A percentile compares a stretch with the other conserved stretches of the same genome.
These are phyloP conservation scores for Calocybe gangraenosa DNA, from an alignment of 768 basidiomycete species.

Conservation along the genomic window DNA sequence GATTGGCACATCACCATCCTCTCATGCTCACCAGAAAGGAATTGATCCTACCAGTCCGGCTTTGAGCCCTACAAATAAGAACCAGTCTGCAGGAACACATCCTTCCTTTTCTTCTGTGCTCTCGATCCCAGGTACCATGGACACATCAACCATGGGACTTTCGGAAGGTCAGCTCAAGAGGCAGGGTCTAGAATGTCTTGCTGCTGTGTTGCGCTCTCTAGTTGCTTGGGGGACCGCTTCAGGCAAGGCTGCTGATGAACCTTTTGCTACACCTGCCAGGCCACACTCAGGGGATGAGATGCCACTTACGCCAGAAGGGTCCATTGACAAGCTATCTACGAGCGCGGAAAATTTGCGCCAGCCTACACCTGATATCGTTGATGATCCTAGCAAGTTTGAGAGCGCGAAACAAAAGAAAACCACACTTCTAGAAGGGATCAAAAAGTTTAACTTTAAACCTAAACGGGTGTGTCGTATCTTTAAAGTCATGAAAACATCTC, in stretches of 20 bases:
- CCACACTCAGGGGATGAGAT: constrained; percentile 52
- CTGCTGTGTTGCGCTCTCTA: constrained; percentile 82
- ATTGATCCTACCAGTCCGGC: constrained; percentile 61
- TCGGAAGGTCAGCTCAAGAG: constrained; percentile 83
- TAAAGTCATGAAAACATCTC: not conserved
- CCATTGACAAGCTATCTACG: constrained; percentile 50
- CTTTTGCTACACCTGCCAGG: constrained; percentile 32
- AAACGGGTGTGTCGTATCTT: constrained; percentile 61
- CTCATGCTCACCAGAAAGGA: constrained; percentile 42
- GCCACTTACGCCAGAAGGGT: constrained; percentile 50
- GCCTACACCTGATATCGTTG: constrained; percentile 73
- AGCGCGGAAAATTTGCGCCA: constrained; percentile 59
- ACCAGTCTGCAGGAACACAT: constrained; percentile 30
- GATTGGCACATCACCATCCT: constrained; percentile 62
- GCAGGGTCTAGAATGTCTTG: constrained; percentile 94
- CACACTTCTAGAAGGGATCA: constrained; percentile 89
- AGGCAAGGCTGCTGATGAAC: constrained; percentile 40
- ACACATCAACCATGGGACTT: constrained; percentile 61
- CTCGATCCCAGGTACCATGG: constrained; percentile 60
- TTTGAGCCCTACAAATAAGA: constrained; percentile 47
- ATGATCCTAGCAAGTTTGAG: constrained; percentile 91
- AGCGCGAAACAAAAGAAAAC: constrained; percentile 97
- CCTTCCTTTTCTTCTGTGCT: constrained; percentile 67
- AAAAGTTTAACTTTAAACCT: constrained; percentile 98
- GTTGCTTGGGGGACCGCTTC: constrained; percentile 83